Conservation (phyloP, 106 monocot genomes). For the Posidonia australis region DNA sequence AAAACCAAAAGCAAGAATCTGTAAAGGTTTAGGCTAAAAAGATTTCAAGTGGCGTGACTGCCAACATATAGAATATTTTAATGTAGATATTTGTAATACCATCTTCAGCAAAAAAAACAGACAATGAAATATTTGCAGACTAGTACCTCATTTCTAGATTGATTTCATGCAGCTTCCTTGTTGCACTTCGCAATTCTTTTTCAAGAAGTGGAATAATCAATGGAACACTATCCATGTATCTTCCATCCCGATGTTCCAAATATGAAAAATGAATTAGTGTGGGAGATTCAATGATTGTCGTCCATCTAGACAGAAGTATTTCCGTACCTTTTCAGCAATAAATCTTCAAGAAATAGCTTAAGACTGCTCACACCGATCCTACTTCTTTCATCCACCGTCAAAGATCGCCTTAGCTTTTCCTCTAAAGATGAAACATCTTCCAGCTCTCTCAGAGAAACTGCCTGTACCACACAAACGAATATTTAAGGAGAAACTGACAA, state of each 20-base stretch:
- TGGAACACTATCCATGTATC: constrained; percentile 84
- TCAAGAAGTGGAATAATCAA: constrained; percentile 79
- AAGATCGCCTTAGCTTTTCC: constrained; percentile 60
- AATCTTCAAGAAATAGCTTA: constrained; percentile 68
- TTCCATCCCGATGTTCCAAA: constrained; percentile 12
- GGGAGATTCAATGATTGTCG: neutral
- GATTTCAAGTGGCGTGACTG: no score
- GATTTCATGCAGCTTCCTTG: constrained; percentile 52
- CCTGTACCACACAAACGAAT: constrained; percentile 24
- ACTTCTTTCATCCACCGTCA: constrained; percentile 70
- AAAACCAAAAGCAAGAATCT: no score
- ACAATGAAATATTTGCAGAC: no score
- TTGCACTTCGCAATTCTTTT: constrained; percentile 55
- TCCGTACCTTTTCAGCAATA: constrained; percentile 57
- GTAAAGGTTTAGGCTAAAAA: no score
- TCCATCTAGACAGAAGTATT: neutral
- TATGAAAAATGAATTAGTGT: constrained; percentile 2
- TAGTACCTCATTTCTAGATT: constrained; percentile 67
- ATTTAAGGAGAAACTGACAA: no score
- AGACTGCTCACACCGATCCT: constrained; percentile 79
- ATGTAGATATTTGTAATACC: no score
- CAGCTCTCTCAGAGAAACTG: constrained; percentile 58
- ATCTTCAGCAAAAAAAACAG: no score
- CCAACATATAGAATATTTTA: no score
- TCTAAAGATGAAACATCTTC: constrained; percentile 70